Base-by-base conservation (phyloP, 129 eudicot genomes). In the Solidago caesia region DNA sequence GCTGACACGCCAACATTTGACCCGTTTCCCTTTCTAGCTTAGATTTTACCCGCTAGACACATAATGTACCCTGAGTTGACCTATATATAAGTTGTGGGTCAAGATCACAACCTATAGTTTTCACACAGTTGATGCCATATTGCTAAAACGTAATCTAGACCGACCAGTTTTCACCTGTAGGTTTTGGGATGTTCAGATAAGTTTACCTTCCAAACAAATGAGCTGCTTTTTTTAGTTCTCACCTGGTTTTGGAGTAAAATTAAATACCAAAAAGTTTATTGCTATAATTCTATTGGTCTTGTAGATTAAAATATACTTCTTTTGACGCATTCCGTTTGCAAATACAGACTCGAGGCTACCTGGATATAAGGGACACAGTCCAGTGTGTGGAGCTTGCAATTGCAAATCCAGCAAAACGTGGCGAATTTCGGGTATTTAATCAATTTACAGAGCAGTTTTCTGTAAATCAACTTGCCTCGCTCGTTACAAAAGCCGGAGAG, bases 381-480 rank as follows among this genome's bases (percentile, higher is more conserved):
- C 97, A 91, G 57, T 88, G 99, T 7, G 94, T 95, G 15, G 99
- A 95, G 78, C 85, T 95, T 14, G 99, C 99, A 11, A 91, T 95
- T 45, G 96, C 99, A 45, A 91, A 91, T 76, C 99, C 99, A 43
- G 99, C 99, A 27, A 75, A 89, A n/a, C 89, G 85, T 11, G 99
- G 99, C 11, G 97, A 95, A 70, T 89, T 95, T 61, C 85, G 99
- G 71, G 99, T 95, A 44, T 95, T 95, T 71, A 95, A 91, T 71
- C 99, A 95, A 73, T 95, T 91, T 52, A 95, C 97, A 0, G 97
- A 95, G 75, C 99, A 95, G 69, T 95, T 95, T 82, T 91, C 99
- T 1, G 99, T 91, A 8, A 95, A 92, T 56, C 94, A 88, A 67
- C 97, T 95, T 72, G 97, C 99, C 3, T 79, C 94, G 26, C 91